Evolutionary conservation across 2,329 filamentous ascomycete genomes (phyloP), one percentile per base, ranked within the genome.

Genomic region (Neoscytalidium dimidiatum): DNA sequence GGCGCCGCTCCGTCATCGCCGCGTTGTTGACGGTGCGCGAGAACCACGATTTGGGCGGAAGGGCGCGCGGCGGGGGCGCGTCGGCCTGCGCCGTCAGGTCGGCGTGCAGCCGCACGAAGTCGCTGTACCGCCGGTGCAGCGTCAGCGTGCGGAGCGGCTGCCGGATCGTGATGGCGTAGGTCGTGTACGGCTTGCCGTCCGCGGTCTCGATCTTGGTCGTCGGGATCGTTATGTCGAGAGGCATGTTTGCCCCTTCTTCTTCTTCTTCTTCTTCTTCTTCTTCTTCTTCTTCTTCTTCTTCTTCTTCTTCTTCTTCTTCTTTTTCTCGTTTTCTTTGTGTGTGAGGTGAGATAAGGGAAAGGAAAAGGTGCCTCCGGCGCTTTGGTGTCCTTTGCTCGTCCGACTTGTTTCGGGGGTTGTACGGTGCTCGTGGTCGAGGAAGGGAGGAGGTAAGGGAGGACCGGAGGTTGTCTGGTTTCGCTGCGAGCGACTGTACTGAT

Each of bases 81-180:
- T 81, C 87, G 64, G 89, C 85, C 57, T 87, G 81, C 44, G 84
- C 79, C 21, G 83, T 82, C 8, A 96, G 84, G 3, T 84, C 78
- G 31, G 81, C 76, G 78, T 95, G 87, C 17, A 96, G 86, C 52
- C 82, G 76, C 64, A 82, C 81, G 73, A 95, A 95, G 74, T 95
- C 92, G 62, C 89, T 92, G 82, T 94, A 96, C 71, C 92, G 90
- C 78, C 94, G 94, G 72, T 89, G 87, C 4, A 93, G 83, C 68
- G 90, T 89, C 71, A 90, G 91, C 4, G 90, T 90, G 53, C 90
- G 88, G 14, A 94, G 84, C 0, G 92, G 91, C 0, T 92, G 87
- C 61, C 90, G 88, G 66, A 95, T 83, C 23, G 87, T 88, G 76
- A 94, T 89, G 76, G 92, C 91, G 82, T 94, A 94, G 68, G 90